These are phyloP conservation scores for Neofusicoccum umdonicola DNA, from an alignment of 2,329 filamentous ascomycete species.

Conservation along the genomic window DNA sequence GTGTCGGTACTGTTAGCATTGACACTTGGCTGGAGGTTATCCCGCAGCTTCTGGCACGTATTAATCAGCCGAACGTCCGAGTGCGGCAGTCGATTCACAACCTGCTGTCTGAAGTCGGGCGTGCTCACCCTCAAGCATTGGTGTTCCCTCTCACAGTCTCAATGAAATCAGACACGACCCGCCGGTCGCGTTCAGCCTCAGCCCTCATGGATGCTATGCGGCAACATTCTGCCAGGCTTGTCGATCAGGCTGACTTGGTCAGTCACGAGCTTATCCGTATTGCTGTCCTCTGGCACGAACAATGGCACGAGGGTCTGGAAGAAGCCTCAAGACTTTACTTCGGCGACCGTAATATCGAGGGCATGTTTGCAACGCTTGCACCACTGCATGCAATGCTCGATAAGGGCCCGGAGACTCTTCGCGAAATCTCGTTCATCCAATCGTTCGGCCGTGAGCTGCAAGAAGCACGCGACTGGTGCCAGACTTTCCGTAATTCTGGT, in stretches of 20 bases:
- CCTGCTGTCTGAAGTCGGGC: slow-evolving; percentile 85
- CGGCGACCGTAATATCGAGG: slow-evolving; percentile 93
- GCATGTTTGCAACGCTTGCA: slow-evolving; percentile 89
- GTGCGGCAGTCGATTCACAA: slow-evolving; percentile 91
- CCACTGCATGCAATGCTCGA: slow-evolving; percentile 91
- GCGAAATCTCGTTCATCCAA: slow-evolving; percentile 96
- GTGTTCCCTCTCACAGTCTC: slow-evolving; percentile 97
- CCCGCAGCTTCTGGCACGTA: slow-evolving; percentile 92
- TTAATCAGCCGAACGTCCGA: slow-evolving; percentile 89
- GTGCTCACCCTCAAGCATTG: slow-evolving; percentile 90
- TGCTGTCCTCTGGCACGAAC: slow-evolving; percentile 95
- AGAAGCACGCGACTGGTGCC: slow-evolving; percentile 94
- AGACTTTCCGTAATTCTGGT: slow-evolving; percentile 81
- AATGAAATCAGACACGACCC: slow-evolving; percentile 89
- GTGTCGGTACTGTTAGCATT: slow-evolving; percentile 86
- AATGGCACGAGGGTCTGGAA: slow-evolving; percentile 97
- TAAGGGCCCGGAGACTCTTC: slow-evolving; percentile 83
- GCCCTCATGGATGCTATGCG: slow-evolving; percentile 99
- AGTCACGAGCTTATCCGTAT: slow-evolving; percentile 96
- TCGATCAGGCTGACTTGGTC: slow-evolving; percentile 92
- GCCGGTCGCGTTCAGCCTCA: slow-evolving; percentile 81
- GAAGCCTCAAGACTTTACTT: slow-evolving; percentile 97
- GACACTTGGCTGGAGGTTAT: slow-evolving; percentile 99
- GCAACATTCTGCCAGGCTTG: slow-evolving; percentile 85
- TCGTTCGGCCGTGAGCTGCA: slow-evolving; percentile 93